Conservation (phyloP, 2,329 filamentous ascomycete species). For the Corinectria fuckeliana region DNA sequence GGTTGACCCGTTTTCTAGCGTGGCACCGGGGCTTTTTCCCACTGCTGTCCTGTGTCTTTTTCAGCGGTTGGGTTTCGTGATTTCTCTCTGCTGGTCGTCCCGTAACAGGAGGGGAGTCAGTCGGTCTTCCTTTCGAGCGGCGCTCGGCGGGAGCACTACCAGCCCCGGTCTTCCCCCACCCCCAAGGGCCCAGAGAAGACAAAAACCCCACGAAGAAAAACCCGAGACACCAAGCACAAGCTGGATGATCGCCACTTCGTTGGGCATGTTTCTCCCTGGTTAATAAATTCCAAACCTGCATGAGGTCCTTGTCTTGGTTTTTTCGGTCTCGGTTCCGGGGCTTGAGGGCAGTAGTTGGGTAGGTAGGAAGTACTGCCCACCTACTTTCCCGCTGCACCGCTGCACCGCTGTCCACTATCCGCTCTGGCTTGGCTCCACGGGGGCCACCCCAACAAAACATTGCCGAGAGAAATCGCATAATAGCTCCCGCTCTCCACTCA, state of each 20-base stretch:
- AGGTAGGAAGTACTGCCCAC: too few relatives aligned
- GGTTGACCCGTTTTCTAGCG: constrained; percentile 34
- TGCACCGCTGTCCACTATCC: constrained; percentile 13
- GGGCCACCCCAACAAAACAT: constrained; percentile 36
- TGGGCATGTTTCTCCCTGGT: background rate
- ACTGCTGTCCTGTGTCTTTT: constrained; percentile 8
- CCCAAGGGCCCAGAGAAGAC: background rate
- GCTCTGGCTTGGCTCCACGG: constrained; percentile 29
- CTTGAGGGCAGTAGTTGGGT: too few relatives aligned
- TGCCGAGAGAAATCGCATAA: constrained; percentile 29
- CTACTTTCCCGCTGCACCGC: background rate
- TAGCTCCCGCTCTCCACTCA: constrained; percentile 23
- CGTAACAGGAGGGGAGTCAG: background rate
- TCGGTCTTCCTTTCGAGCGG: constrained; percentile 14
- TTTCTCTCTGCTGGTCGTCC: background rate
- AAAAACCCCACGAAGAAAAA: too few relatives aligned
- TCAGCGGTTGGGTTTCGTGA: background rate
- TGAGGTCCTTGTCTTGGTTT: background rate
- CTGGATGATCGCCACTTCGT: background rate
- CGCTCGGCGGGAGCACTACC: too few relatives aligned
- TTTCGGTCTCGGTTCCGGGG: background rate
- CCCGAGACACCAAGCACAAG: background rate
- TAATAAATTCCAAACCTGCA: constrained; percentile 8
- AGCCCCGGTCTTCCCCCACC: too few relatives aligned
- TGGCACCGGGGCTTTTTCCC: constrained; percentile 26